Evolutionary conservation across 2,329 filamentous ascomycete genomes (phyloP).

Genomic region (Chrysoporthe deuterocubensis): DNA sequence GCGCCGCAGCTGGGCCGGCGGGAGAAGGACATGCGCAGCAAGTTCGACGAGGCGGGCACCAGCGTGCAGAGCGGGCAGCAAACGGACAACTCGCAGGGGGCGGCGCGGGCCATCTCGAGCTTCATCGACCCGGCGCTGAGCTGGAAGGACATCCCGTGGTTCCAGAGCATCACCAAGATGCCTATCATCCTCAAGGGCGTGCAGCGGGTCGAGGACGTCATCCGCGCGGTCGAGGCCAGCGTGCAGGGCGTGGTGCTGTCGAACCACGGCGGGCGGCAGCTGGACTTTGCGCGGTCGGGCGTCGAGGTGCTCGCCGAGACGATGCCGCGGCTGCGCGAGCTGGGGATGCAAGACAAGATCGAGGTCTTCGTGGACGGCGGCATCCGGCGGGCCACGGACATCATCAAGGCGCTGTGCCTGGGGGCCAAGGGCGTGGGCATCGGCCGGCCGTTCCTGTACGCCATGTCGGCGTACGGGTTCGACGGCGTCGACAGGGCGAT

Average conservation of each 20-base stretch:
- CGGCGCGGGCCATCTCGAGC: slow-evolving; percentile 89
- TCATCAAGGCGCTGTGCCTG: slow-evolving; percentile 92
- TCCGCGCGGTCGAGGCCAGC: slow-evolving; percentile 80
- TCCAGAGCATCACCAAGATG: slow-evolving; percentile 86
- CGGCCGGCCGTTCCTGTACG: slow-evolving; percentile 91
- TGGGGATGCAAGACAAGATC: slow-evolving; percentile 74
- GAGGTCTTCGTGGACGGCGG: slow-evolving; percentile 94
- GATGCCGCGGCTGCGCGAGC: slow-evolving; percentile 80
- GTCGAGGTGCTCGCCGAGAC: slow-evolving; percentile 93
- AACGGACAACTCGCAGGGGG: slow-evolving; percentile 88
- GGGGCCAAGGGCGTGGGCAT: slow-evolving; percentile 93
- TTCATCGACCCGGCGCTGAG: slow-evolving; percentile 95
- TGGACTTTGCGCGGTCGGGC: slow-evolving; percentile 87
- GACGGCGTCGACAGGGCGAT: slow-evolving; percentile 90
- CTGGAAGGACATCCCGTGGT: slow-evolving; percentile 96
- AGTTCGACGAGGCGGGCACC: slow-evolving; percentile 83
- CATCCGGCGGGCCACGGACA: slow-evolving; percentile 86
- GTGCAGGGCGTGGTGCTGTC: slow-evolving; percentile 91
- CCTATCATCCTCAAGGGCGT: slow-evolving; percentile 97
- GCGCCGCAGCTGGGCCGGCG: slow-evolving; percentile 92
- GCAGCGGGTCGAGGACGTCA: slow-evolving; percentile 92
- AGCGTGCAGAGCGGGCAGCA: slow-evolving; percentile 77
- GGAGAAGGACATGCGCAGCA: slow-evolving; percentile 97
- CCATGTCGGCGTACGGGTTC: slow-evolving; percentile 90
- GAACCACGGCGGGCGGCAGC: slow-evolving; percentile 93